Evolutionary conservation across 2,329 filamentous ascomycete genomes (phyloP), one percentile per base, ranked within the genome.

Genomic region (Coniochaeta sp.): DNA sequence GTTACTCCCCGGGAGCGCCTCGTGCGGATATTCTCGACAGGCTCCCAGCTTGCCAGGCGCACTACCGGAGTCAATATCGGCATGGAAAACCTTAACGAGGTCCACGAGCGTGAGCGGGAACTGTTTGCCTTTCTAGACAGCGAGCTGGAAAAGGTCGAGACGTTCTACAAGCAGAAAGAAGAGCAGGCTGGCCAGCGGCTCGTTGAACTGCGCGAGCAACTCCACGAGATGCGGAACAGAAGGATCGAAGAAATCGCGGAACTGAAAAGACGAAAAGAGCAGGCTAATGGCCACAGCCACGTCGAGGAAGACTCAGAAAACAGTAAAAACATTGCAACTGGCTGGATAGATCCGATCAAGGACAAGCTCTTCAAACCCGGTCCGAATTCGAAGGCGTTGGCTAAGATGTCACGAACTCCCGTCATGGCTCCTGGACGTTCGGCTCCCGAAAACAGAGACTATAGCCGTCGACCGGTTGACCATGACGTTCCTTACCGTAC

Each of bases 201-300:
- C 26, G 76, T 79, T 0, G 72, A 89, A 4, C 79, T 99, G 55
- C 85, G 90, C 47, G 86, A 92, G 58, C 95, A 99, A 71, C 80
- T 99, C 34, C 93, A 96, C 70, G 89, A 96, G 67, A 96, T 98
- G 91, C 84, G 92, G 52, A 91, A 96, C 71, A 84, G 89, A 16
- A 86, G 93, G 24, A 81, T 91, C 31, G 82, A 88, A 58, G 91
- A 97, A 69, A 79, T 91, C 61, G 74, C 81, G 62, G 75, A 77
- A 52, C 69, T 74, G 52, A 77, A 68, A 62, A 69, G 62, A 64
- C 72, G 62, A 61, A 76, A 69, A 61, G 71, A 74, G 64, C 67
- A 70, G 12, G 63, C 60, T 9, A 62, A 67, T 17, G 12, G 64
- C 12, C 58, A 59, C 54, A 65, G 64, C 4, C 64, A 67, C 34